Percentiles rank a stretch among this genome's conserved stretches.
Conservation (phyloP, 495 filamentous ascomycete species). For the Penicillium samsonianum region DNA sequence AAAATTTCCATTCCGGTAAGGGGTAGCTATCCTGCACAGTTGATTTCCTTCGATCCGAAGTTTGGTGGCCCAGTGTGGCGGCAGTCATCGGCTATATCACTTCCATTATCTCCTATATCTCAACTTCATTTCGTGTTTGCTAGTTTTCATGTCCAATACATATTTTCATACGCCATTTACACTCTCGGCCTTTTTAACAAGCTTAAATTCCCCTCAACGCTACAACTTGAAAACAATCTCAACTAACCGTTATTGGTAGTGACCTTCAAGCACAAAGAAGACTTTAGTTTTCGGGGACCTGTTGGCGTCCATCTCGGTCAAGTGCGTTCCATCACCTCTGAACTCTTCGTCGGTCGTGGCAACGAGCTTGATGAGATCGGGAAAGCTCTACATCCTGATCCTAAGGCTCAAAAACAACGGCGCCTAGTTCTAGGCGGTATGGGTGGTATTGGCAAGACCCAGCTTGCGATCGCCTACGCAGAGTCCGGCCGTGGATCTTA, state of each 20-base stretch:
- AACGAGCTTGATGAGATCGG: slow-evolving; percentile 8
- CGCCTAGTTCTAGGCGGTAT: not conserved
- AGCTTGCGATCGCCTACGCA: slow-evolving; percentile 20
- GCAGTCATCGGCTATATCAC: not conserved
- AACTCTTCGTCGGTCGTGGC: slow-evolving; percentile 14
- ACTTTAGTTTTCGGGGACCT: slow-evolving; percentile 12
- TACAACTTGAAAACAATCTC: too few relatives aligned
- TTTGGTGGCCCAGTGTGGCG: too few relatives aligned
- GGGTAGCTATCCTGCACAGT: not conserved
- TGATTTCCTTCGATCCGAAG: too few relatives aligned
- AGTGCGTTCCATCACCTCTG: slow-evolving; percentile 11
- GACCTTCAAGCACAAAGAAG: not conserved
- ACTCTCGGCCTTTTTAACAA: too few relatives aligned
- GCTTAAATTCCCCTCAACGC: too few relatives aligned
- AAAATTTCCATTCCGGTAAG: slow-evolving; percentile 14
- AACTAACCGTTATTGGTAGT: slow-evolving; percentile 2
- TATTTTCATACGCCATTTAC: too few relatives aligned
- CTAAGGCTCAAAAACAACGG: not conserved
- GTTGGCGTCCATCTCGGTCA: slow-evolving; percentile 5
- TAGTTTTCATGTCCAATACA: not conserved
- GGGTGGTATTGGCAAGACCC: slow-evolving; percentile 21
- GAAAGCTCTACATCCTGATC: not conserved
- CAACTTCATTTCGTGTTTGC: not conserved
- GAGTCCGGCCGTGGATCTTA: not conserved
- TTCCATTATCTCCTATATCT: not conserved